Evolutionary conservation across 2,329 filamentous ascomycete species (phyloP), one percentile per base, ranked within the genome.

Genomic region (Cordyceps militaris): DNA sequence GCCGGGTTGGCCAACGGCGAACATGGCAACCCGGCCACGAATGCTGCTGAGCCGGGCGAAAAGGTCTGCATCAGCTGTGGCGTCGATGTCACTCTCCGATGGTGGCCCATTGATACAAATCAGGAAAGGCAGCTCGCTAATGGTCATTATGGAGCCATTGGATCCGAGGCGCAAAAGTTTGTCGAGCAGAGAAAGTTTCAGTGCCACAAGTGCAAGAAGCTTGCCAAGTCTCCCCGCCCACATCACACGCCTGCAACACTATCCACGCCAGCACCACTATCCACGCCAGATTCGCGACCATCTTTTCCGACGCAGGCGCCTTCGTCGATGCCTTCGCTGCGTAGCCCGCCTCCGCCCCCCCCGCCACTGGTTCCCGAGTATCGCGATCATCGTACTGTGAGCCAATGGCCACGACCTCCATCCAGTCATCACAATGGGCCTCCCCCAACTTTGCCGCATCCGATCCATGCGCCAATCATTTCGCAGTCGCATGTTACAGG

Each of bases 161-260:
- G 81, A 48, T 73, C 74, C n/a, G 81, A 84, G 65, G 81, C 80
- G 7, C 76, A 78, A 64, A 82, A 79, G 66, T 84, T 83, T 65
- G 74, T 83, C 44, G 78, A 81, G 56, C 82, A 85, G 63, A 75
- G 80, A 30, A 80, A 78, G 61, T 87, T 83, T 62, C 86, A 91
- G 70, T 92, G 88, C 65, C 88, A 92, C 71, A 88, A 89, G 69
- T 92, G 88, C 67, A 79, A 77, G 62, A 86, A 82, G 66, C 69
- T 71, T 30, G 79, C 79, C 58, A 76, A 75, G 26, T 74, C 77
- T 55, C 74, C 79, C 62, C 65, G 65, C 24, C 61, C 67, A 11
- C 66, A 68, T 19, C 58, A 59, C 10, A 59, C 63, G 43, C 61
- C 58, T 32, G 62, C 61, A 38, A 63, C 65, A 19, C 60, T 66